Evolutionary conservation across 1,284 basidiomycete genomes (phyloP), one percentile per base, ranked within the genome.

Genomic region (Austroboletus novae-zelandiae): DNA sequence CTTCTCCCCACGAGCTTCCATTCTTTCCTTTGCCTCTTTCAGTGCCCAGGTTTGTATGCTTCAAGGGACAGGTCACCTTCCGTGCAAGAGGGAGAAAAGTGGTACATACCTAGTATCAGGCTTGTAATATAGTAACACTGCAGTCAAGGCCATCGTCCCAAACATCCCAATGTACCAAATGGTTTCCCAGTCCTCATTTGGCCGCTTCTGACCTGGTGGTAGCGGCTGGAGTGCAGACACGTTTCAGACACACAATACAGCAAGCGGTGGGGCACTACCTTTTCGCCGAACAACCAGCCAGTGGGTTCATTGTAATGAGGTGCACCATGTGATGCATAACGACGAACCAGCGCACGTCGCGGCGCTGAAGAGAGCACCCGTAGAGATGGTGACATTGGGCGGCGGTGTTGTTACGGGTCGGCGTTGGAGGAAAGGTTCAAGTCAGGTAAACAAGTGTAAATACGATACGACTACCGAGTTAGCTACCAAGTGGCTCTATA

Each of bases 101-200:
- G 30, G n/a, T 7, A 72, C 88, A 59, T 64, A 94, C 94, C 88
- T 94, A 17, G 91, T 95, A 68, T 98, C 94, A 7, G 96, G 95
- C 76, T 97, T 97, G 80, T 95, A 98, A 72, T 92, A 90, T 42
- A 93, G 72, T 62, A 92, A 72, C 41, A 96, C 80, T 9, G 78
- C 73, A 30, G 85, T 90, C 52, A 94, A 75, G 7, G 76, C 83
- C 81, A 98, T 89, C 13, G 86, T 79, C 40, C 94, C 95, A 65
- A 91, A 94, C 85, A 98, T 92, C 29, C 94, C 93, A 61, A 84
- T 70, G 68, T 92, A 91, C 87, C 91, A 95, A 46, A 90, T 77
- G 59, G 79, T 81, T 75, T 93, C 93, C 94, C 93, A 95, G 46
- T 86, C 81, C 68, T 93, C 89, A 69, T 88, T 88, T 64, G 86